Evolutionary conservation across 164 flowering plant genomes (phyloP).

Genomic region (Vitis amurensis): DNA sequence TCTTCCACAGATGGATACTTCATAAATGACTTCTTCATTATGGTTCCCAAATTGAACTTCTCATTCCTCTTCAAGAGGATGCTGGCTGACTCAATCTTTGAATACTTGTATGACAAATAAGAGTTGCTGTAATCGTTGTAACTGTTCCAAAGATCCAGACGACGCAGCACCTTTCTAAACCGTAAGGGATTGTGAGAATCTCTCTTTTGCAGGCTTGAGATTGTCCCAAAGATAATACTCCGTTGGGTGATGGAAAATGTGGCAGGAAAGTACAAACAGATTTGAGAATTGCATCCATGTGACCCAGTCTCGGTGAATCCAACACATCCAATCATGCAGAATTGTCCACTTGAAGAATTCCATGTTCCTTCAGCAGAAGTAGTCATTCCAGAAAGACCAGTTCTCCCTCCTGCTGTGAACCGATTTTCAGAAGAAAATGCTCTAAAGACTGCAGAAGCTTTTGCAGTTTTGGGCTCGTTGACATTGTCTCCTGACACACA

Average conservation of each 20-base stretch:
- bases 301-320: neutral
- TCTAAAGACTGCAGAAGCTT: constrained; percentile 13
- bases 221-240: constrained; percentile 8
- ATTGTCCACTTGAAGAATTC: neutral
- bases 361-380: constrained; percentile 13
- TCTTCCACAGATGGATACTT: constrained; percentile 1
- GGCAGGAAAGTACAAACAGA: constrained; percentile 10
- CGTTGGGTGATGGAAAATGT: constrained; percentile 12
- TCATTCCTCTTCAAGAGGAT: neutral
- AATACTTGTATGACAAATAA: constrained; percentile 8
- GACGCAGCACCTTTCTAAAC: neutral
- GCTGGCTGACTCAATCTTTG: constrained; percentile 6
- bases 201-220: neutral
- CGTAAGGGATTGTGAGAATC: neutral
- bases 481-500: neutral
- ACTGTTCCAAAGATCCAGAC: neutral
- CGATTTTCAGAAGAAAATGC: neutral
- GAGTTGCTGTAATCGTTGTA: neutral
- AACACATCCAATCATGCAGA: no score
- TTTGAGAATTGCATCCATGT: constrained; percentile 3
- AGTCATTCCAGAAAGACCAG: constrained; percentile 7
- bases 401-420: neutral
- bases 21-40: neutral
- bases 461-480: neutral
- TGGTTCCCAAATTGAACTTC: neutral